Conservation (phyloP, 495 filamentous ascomycete genomes). For the Penicillium subrubescens region DNA sequence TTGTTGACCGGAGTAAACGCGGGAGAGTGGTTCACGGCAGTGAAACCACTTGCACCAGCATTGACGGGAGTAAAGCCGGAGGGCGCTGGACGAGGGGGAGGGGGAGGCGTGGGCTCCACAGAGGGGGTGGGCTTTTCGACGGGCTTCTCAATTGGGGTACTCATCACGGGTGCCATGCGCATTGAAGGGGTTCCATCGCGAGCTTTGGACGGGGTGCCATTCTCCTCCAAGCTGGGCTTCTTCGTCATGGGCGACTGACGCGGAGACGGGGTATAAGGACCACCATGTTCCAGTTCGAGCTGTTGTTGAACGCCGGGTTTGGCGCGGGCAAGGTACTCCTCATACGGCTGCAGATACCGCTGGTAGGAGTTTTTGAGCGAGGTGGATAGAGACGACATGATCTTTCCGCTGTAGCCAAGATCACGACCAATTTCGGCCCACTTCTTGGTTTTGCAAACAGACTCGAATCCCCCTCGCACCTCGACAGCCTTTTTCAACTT, state of each 20-base stretch:
- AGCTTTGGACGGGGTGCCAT: slow-evolving; percentile 63
- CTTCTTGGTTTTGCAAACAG: slow-evolving; percentile 96
- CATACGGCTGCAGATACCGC: slow-evolving; percentile 93
- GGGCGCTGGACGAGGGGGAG: slow-evolving; percentile 44
- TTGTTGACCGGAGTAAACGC: slow-evolving; percentile 58
- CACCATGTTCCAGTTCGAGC: slow-evolving; percentile 89
- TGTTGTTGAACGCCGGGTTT: slow-evolving; percentile 98
- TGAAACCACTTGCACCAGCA: slow-evolving; percentile 65
- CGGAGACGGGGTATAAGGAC: slow-evolving; percentile 91
- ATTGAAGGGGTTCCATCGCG: slow-evolving; percentile 71
- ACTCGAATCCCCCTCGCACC: slow-evolving; percentile 87
- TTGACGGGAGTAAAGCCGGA: slow-evolving; percentile 86
- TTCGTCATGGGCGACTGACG: slow-evolving; percentile 78
- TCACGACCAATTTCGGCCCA: slow-evolving; percentile 99
- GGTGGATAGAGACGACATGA: slow-evolving; percentile 99
- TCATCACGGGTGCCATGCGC: slow-evolving; percentile 66
- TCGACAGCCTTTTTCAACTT: slow-evolving; percentile 97
- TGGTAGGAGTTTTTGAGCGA: slow-evolving; percentile 98
- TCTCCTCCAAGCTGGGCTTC: slow-evolving; percentile 59
- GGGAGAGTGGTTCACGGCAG: slow-evolving; percentile 65
- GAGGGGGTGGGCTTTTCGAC: slow-evolving; percentile 40
- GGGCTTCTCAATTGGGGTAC: slow-evolving; percentile 60
- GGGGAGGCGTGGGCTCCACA: slow-evolving; percentile 55
- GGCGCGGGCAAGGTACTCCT: slow-evolving; percentile 88
- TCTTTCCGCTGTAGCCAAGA: slow-evolving; percentile 97